Percentiles rank a stretch among this genome's conserved stretches.
phyloP scores from a whole-genome alignment of 2,329 filamentous ascomycete genomes.

The Penicillium crustosum region DNA sequence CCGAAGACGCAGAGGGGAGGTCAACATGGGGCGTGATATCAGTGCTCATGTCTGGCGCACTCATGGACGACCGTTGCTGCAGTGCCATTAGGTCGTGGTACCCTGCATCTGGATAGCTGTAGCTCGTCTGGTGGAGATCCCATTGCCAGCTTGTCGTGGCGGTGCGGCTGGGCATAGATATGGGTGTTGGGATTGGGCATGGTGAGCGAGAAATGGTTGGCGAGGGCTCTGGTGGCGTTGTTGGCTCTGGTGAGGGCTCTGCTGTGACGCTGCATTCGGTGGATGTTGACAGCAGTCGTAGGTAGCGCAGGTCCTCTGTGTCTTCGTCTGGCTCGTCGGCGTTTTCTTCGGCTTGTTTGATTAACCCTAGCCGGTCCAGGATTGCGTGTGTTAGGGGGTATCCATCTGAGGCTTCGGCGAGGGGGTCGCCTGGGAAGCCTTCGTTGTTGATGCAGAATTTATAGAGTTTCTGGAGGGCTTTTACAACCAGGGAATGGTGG shows the following conservation, averaged over 20 bases:
- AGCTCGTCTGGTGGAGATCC: slow-evolving; percentile 27
- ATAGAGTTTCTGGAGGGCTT: slow-evolving; percentile 44
- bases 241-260: slow-evolving; percentile 41
- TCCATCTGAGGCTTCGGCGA: slow-evolving; percentile 41
- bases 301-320: slow-evolving; percentile 38
- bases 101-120: slow-evolving; percentile 22
- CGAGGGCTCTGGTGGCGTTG: slow-evolving; percentile 35
- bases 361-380: slow-evolving; percentile 43
- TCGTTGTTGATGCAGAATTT: slow-evolving; percentile 44
- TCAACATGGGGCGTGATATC: slow-evolving; percentile 20
- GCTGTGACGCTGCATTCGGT: slow-evolving; percentile 39
- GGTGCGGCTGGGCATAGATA: slow-evolving; percentile 7
- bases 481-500: slow-evolving; percentile 44
- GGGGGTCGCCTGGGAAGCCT: slow-evolving; percentile 45
- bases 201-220: slow-evolving; percentile 23
- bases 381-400: slow-evolving; percentile 46
- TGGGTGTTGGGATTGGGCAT: slow-evolving; percentile 16
- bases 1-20: slow-evolving; percentile 3
- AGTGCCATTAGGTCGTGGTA: slow-evolving; percentile 25
- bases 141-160: slow-evolving; percentile 26
- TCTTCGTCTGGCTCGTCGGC: slow-evolving; percentile 38
- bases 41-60: slow-evolving; percentile 14
- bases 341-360: slow-evolving; percentile 45
- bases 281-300: slow-evolving; percentile 37
- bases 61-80: slow-evolving; percentile 19